A percentile compares a stretch with the other conserved stretches of the same genome.
Evolutionary conservation across 352 stramenopile genomes (phyloP).

Genomic region (Pythium aquatile): DNA sequence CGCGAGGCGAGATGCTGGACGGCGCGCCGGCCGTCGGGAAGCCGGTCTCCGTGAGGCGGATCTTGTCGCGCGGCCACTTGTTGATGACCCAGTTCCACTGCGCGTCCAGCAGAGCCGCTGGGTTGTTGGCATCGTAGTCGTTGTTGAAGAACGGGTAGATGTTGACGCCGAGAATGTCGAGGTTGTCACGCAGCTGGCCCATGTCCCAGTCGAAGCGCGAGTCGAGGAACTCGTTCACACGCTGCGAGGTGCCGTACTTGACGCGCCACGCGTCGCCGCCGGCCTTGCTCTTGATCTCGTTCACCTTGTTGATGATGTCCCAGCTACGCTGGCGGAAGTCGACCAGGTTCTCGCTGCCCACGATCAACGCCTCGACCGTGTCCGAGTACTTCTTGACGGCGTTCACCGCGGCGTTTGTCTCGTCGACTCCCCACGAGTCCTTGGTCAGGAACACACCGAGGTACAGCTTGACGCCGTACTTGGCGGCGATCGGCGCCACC

Average conservation of each 20-base stretch:
- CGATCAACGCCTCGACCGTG: conserved; percentile 44
- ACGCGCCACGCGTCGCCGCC: conserved; percentile 31
- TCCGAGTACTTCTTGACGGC: conserved; percentile 45
- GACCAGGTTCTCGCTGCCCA: conserved; percentile 43
- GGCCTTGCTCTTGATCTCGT: conserved; percentile 31
- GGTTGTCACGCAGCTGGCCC: neutral
- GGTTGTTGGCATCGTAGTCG: conserved; percentile 28
- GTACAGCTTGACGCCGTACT: conserved; percentile 57
- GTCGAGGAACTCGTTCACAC: conserved; percentile 26
- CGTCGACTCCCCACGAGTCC: conserved; percentile 39
- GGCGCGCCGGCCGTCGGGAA: conserved; percentile 28
- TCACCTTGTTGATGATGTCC: conserved; percentile 32
- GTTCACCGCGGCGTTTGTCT: conserved; percentile 41
- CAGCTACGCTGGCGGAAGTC: conserved; percentile 14
- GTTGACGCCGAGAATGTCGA: conserved; percentile 24
- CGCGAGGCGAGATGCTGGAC: conserved; percentile 20
- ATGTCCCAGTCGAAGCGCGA: conserved; percentile 14
- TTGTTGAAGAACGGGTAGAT: conserved; percentile 48
- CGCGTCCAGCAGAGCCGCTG: conserved; percentile 23
- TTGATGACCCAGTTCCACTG: conserved; percentile 27
- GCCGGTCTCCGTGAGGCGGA: conserved; percentile 38
- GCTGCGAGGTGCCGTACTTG: conserved; percentile 34
- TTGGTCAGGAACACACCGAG: conserved; percentile 53
- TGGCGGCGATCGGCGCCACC: conserved; percentile 40
- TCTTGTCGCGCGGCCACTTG: conserved; percentile 29